Evolutionary conservation across 371 early-diverging fungal genomes (phyloP).

Genomic region (Gilbertella persicaria): DNA sequence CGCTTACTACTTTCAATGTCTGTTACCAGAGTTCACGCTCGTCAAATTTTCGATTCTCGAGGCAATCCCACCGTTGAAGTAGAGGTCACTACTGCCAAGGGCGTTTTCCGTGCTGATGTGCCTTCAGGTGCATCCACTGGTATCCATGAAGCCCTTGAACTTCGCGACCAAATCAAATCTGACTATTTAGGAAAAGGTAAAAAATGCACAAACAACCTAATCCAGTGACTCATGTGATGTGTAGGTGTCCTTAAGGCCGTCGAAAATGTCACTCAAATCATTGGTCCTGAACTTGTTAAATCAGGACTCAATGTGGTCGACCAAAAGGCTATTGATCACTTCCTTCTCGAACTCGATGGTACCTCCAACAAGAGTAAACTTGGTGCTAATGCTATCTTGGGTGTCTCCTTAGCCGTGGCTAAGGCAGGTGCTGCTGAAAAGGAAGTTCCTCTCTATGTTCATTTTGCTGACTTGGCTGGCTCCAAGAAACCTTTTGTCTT

Average conservation of each 20-base stretch:
- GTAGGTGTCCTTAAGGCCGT: constrained; percentile 92
- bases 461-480: constrained; percentile 86
- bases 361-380: constrained; percentile 94
- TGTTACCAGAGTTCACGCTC: constrained; percentile 86
- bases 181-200: constrained; percentile 94
- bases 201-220: background rate
- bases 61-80: constrained; percentile 99
- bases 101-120: constrained; percentile 94
- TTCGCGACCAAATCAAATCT: constrained; percentile 87
- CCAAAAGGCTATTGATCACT: constrained; percentile 91
- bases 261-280: constrained; percentile 86
- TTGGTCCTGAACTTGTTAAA: constrained; percentile 82
- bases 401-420: constrained; percentile 95
- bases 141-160: constrained; percentile 97
- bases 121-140: constrained; percentile 99
- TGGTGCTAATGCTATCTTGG: constrained; percentile 99
- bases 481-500: constrained; percentile 85
- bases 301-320: constrained; percentile 76
- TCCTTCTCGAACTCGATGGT: constrained; percentile 91
- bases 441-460: constrained; percentile 89
- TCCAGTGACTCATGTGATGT: background rate
- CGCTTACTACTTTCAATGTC: constrained; percentile 34
- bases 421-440: constrained; percentile 95
- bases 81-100: constrained; percentile 89
- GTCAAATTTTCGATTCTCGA: constrained; percentile 99